Conservation (phyloP, 345 rosid genomes). For the Aquilaria yunnanensis region DNA sequence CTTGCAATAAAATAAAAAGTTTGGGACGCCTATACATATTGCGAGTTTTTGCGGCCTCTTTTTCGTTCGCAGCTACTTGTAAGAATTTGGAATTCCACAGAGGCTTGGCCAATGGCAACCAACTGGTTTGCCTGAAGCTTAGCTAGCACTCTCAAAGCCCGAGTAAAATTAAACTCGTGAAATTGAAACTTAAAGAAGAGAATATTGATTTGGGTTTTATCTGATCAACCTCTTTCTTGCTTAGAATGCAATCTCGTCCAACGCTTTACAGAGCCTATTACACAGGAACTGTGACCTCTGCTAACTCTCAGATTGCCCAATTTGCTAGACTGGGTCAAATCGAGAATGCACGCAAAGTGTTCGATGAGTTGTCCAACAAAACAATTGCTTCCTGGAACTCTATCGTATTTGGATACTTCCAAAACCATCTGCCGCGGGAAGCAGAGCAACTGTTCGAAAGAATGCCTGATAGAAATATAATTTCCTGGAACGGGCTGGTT, state of each 20-base stretch:
- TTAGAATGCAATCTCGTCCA: slow-evolving; percentile 30
- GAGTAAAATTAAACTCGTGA: too few species aligned
- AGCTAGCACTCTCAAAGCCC: too few species aligned
- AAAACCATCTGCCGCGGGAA: slow-evolving; percentile 44
- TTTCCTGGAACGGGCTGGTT: slow-evolving; percentile 72
- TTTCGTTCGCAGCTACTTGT: too few species aligned
- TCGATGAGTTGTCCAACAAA: slow-evolving; percentile 46
- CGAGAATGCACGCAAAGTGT: slow-evolving; percentile 42
- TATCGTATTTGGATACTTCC: slow-evolving; percentile 43
- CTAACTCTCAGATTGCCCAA: slow-evolving; percentile 39
- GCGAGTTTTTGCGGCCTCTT: too few species aligned
- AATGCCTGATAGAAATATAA: slow-evolving; percentile 61
- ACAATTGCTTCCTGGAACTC: slow-evolving; percentile 60
- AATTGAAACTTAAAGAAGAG: too few species aligned
- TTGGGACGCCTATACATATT: too few species aligned
- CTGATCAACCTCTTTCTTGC: background rate
- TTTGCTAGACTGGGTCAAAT: slow-evolving; percentile 49
- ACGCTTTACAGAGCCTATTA: slow-evolving; percentile 25
- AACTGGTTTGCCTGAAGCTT: too few species aligned
- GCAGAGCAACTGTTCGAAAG: slow-evolving; percentile 47
- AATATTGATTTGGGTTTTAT: too few species aligned
- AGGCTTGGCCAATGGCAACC: too few species aligned
- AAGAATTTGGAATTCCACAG: too few species aligned
- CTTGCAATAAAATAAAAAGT: too few species aligned
- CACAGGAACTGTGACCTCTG: slow-evolving; percentile 15